phyloP scores from a whole-genome alignment of 371 early-diverging fungal species.

The Funneliformis caledonium region DNA sequence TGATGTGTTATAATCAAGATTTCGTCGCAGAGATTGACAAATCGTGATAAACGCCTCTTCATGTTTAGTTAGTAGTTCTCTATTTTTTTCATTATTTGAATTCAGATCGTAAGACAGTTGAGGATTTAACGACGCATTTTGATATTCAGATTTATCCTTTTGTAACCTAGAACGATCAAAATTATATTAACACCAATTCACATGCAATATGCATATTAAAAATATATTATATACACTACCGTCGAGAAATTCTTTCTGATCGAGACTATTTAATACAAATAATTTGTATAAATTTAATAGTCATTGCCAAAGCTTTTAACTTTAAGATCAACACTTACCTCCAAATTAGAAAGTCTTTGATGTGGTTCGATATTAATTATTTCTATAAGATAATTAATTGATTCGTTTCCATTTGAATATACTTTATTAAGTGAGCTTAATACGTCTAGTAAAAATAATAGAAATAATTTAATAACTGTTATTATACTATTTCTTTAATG shows the following conservation, averaged over 20 bases:
- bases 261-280: not conserved
- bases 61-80: not conserved
- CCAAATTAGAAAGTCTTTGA: not conserved
- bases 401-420: not conserved
- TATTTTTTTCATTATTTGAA: not conserved
- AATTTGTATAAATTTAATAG: not conserved
- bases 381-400: not conserved
- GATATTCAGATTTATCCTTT: slow-evolving; percentile 1
- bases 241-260: not conserved
- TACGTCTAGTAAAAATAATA: not conserved
- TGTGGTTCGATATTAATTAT: not conserved
- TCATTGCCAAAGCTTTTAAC: not conserved
- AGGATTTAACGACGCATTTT: not conserved
- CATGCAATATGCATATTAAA: not conserved
- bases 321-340: not conserved
- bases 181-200: not conserved
- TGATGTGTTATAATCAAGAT: not conserved
- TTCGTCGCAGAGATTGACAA: slow-evolving; percentile 6
- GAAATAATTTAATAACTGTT: not conserved
- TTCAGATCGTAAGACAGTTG: not conserved
- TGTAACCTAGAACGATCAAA: not conserved
- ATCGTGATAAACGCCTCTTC: slow-evolving; percentile 15
- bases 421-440: not conserved
- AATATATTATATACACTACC: not conserved
- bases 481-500: not conserved